Evolutionary conservation across 2,329 filamentous ascomycete species (phyloP).

Genomic region (Fragosphaeria purpurea): DNA sequence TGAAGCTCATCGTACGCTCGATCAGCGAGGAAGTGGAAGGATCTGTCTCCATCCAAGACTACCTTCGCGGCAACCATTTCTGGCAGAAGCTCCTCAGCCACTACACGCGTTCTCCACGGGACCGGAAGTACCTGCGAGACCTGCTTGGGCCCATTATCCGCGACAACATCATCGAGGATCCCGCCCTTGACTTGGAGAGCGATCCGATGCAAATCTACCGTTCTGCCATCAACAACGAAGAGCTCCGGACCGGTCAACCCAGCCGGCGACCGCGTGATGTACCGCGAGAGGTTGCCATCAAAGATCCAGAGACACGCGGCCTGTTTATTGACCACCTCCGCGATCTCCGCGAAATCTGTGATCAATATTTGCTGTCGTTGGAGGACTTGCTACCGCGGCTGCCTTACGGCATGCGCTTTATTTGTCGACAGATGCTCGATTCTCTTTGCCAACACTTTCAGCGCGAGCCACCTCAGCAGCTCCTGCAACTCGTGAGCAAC

Average conservation of each 20-base stretch:
- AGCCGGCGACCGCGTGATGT: constrained; percentile 77
- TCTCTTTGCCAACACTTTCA: constrained; percentile 67
- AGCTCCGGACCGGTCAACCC: constrained; percentile 78
- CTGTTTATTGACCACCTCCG: constrained; percentile 92
- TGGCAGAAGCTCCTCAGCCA: constrained; percentile 79
- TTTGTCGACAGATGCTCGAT: constrained; percentile 79
- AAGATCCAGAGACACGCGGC: constrained; percentile 82
- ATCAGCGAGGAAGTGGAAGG: constrained; percentile 77
- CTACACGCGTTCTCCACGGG: constrained; percentile 83
- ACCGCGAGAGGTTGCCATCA: constrained; percentile 85
- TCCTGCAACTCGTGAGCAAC: constrained; percentile 75
- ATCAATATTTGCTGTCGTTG: constrained; percentile 73
- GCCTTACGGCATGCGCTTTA: constrained; percentile 84
- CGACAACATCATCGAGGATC: constrained; percentile 87
- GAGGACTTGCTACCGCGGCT: constrained; percentile 80
- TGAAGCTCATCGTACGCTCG: constrained; percentile 77
- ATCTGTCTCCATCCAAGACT: constrained; percentile 67
- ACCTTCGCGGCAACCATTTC: constrained; percentile 81
- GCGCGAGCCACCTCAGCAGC: constrained; percentile 62
- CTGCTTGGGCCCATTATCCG: constrained; percentile 76
- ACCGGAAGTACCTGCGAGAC: constrained; percentile 85
- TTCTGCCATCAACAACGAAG: constrained; percentile 92
- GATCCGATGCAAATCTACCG: constrained; percentile 96
- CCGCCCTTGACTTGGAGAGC: constrained; percentile 84
- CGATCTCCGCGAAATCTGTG: constrained; percentile 86